These are phyloP conservation scores for Sugiyamaella neomexicana DNA, from an alignment of 1,139 yeast genomes.

Conservation along the genomic window DNA sequence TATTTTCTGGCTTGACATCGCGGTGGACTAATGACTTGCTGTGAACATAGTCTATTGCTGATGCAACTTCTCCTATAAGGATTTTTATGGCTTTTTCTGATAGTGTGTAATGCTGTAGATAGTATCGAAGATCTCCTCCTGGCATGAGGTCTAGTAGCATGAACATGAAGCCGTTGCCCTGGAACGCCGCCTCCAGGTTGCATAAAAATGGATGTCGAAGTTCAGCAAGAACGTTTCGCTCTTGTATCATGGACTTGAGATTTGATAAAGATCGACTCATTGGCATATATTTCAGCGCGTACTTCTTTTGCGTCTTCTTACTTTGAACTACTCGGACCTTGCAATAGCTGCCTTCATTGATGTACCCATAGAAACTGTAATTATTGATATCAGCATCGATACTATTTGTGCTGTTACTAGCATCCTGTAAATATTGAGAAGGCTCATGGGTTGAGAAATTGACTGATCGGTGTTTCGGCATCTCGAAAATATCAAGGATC, in stretches of 20 bases:
- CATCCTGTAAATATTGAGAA: not conserved
- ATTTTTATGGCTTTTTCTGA: constrained; percentile 63
- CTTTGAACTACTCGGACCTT: constrained; percentile 70
- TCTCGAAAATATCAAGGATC: too few species aligned
- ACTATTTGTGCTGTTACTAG: not conserved
- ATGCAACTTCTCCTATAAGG: constrained; percentile 65
- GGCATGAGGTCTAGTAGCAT: constrained; percentile 73
- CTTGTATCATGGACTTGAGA: constrained; percentile 45
- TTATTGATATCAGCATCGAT: constrained; percentile 18
- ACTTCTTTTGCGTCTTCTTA: constrained; percentile 52
- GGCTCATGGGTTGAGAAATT: not conserved
- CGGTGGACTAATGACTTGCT: constrained; percentile 87
- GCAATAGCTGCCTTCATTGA: constrained; percentile 51
- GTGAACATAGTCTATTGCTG: constrained; percentile 78
- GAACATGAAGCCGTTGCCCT: constrained; percentile 70
- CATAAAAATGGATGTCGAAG: constrained; percentile 78
- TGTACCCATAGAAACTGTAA: constrained; percentile 24
- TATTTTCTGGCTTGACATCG: constrained; percentile 94
- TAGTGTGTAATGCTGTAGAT: constrained; percentile 54
- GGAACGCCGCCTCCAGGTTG: constrained; percentile 77
- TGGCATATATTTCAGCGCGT: constrained; percentile 66
- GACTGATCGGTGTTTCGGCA: not conserved
- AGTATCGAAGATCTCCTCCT: constrained; percentile 88
- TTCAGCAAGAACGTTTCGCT: constrained; percentile 58
- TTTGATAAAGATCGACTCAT: constrained; percentile 2